Base-by-base conservation (phyloP, 768 basidiomycete genomes). In the Psilocybe cyanescens region DNA sequence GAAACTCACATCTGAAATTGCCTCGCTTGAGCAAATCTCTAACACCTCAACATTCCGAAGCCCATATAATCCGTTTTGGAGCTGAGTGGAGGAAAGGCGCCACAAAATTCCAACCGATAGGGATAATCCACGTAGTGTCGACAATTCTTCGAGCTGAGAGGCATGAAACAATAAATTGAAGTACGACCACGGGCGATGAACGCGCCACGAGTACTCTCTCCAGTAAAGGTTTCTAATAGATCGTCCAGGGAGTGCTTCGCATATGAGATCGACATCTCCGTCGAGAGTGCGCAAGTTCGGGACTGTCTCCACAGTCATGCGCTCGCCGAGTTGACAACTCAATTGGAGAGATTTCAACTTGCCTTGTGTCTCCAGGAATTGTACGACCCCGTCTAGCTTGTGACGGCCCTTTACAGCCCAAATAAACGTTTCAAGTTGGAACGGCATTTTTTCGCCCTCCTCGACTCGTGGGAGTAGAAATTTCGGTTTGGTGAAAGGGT, bases 371-470 rank as follows among this genome's bases (percentile, higher is more conserved):
- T 46, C 44, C 16, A 59, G 14, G 8, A 59, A 47, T 46, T 37
- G 28, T 0, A 14, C 9, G 19, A 47, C 31, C 3, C n/a, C 29
- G 11, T 54, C 51, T 16, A 33, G 7, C 37, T 35, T 9, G 29
- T 45, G 45, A 0, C 19, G 28, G 12, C 41, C 30, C 33, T 44
- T 4, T 4, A 30, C 16, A 2, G 48, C 11, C 30, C 41, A 35
- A 17, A 33, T 30, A 7, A 58, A 44, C n/a, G 11, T 59, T 35
- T 59, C 12, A 28, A 59, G 44, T n/a, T 54, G 58, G 19, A 59
- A 54, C 8, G 58, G 44, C n/a, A 48, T 30, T 19, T 4, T 4
- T 3, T 14, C 54, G 30, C 17, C 51, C 28, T 51, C 44, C 3
- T 19, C 28, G 3, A 48, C 17, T 6, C 8, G 29, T 3, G 41